These are phyloP conservation scores for Vicia sativa DNA, from an alignment of 306 rosid genomes.

Conservation along the genomic window DNA sequence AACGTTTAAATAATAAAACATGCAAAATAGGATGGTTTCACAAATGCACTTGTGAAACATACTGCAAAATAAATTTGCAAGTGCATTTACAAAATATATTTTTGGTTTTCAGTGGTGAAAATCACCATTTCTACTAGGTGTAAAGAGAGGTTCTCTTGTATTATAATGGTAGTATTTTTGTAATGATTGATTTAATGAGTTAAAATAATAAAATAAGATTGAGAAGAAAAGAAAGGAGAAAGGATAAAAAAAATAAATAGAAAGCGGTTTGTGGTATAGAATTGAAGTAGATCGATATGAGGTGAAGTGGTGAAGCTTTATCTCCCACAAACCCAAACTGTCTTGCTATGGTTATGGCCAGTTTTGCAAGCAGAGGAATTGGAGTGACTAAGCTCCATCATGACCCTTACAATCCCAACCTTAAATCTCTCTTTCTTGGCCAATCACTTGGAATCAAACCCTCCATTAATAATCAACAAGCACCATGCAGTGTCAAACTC, in stretches of 20 bases:
- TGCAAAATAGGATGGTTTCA: too few species aligned
- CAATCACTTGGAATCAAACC: constrained; percentile 51
- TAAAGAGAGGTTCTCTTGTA: too few species aligned
- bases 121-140: too few species aligned
- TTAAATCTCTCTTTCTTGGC: constrained; percentile 62
- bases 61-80: too few species aligned
- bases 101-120: too few species aligned
- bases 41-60: too few species aligned
- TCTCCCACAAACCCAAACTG: constrained; percentile 24
- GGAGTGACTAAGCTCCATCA: constrained; percentile 58
- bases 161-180: too few species aligned
- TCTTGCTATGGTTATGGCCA: constrained; percentile 51
- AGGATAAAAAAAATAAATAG: background rate
- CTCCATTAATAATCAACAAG: constrained; percentile 11
- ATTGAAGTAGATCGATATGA: constrained; percentile 36
- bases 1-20: too few species aligned
- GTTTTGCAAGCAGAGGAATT: constrained; percentile 64
- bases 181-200: too few species aligned
- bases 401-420: constrained; percentile 42
- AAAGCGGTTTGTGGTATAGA: constrained; percentile 47
- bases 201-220: too few species aligned
- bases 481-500: constrained; percentile 27
- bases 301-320: constrained; percentile 26
- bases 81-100: too few species aligned
- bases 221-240: too few species aligned